These are phyloP conservation scores for Ogataea paraovalis DNA, from an alignment of 805 yeast species.

Conservation along the genomic window DNA sequence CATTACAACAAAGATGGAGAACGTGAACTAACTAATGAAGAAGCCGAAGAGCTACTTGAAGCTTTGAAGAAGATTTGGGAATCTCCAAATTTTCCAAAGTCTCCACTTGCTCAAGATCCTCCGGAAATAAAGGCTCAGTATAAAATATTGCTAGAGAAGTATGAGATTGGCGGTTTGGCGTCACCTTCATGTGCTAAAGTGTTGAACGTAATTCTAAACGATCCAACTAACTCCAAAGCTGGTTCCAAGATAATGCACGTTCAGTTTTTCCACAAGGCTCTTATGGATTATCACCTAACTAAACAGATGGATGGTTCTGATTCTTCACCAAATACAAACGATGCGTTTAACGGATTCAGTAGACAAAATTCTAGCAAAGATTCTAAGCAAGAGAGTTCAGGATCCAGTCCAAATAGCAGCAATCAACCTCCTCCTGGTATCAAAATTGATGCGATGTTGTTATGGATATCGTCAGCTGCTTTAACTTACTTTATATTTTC, in stretches of 20 bases:
- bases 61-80: constrained; percentile 27
- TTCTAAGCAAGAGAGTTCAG: constrained; percentile 2
- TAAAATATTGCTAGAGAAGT: constrained; percentile 22
- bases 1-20: constrained; percentile 26
- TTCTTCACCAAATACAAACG: not conserved
- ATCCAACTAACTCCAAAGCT: constrained; percentile 18
- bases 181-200: constrained; percentile 28
- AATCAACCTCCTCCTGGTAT: constrained; percentile 9
- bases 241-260: constrained; percentile 30
- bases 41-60: constrained; percentile 20
- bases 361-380: not conserved
- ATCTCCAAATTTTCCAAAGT: constrained; percentile 18
- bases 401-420: constrained; percentile 4
- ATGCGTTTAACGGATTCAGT: not conserved
- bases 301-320: constrained; percentile 16
- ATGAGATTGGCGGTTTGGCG: constrained; percentile 30
- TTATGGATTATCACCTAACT: constrained; percentile 28
- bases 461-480: constrained; percentile 19
- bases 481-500: constrained; percentile 16
- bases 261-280: constrained; percentile 27
- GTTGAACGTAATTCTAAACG: constrained; percentile 25
- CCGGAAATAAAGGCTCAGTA: constrained; percentile 11
- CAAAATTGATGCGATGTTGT: constrained; percentile 18
- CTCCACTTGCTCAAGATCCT: not conserved
- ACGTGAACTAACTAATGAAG: constrained; percentile 26